Evolutionary conservation across 2,329 filamentous ascomycete species (phyloP), one percentile per base, ranked within the genome.

Genomic region (Aspergillus brunneoviolaceus): DNA sequence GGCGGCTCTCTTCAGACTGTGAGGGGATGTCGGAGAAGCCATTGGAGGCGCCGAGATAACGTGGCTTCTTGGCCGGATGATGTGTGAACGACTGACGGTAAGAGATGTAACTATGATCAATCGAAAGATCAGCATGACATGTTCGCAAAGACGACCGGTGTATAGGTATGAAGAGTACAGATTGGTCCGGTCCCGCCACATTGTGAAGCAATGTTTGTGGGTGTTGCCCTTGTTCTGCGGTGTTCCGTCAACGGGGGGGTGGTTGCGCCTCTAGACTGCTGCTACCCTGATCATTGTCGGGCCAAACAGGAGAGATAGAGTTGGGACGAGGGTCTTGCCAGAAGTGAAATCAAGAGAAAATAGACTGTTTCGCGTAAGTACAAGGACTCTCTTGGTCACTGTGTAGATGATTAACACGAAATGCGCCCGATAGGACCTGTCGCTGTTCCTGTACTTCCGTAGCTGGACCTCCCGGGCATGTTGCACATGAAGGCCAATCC

Each of bases 161-260:
- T 59, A 21, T 21, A 21, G 48, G 19, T 23, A 14, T 39, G 11
- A 5, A 29, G 23, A 16, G 31, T 87, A 97, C 92, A 99, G 90
- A 77, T 98, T 99, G 70, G 95, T 99, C 80, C 95, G 90, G 85
- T 99, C 95, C 83, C 95, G 92, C 93, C 93, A 99, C 92, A 96
- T 96, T 81, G 85, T 89, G 87, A 84, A 84, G 55, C 82, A 80
- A 79, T 53, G 50, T 54, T 62, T 25, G 35, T 42, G 54, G 60
- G 52, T 49, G 56, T 29, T 53, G 23, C 50, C 50, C 52, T 27
- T 61, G 25, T 55, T 61, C 57, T 51, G 49, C 60, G 58, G 59
- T 59, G 21, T 45, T 68, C 74, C 66, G 66, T 62, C 33, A 59
- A 54, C 54, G 55, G 65, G 23, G 23, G 23, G 49, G 62, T 63